Conservation (phyloP, 2,329 filamentous ascomycete genomes). For the Chaetomium sp. region DNA sequence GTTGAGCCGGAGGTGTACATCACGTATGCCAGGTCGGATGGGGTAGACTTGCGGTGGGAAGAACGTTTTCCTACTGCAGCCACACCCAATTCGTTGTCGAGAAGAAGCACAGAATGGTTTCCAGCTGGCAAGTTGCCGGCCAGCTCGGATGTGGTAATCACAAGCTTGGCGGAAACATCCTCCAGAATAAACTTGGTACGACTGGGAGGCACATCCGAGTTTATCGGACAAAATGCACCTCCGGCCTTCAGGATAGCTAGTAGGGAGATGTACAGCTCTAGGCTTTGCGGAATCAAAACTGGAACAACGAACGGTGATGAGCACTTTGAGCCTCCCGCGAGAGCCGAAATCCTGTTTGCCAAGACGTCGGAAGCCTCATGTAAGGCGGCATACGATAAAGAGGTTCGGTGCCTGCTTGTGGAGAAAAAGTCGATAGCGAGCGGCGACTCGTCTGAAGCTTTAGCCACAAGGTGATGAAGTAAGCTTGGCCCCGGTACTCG, state of each 20-base stretch:
- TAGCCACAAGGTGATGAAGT: conserved; percentile 54
- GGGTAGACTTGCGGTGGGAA: conserved; percentile 14
- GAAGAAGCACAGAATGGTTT: conserved; percentile 25
- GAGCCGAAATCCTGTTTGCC: conserved; percentile 43
- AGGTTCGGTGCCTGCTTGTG: conserved; percentile 37
- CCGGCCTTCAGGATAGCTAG: conserved; percentile 75
- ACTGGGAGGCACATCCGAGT: conserved; percentile 69
- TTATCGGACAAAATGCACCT: conserved; percentile 78
- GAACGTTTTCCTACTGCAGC: no score
- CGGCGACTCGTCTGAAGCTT: conserved; percentile 27
- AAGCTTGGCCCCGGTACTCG: conserved; percentile 39
- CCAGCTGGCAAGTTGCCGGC: conserved; percentile 33
- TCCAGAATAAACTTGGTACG: conserved; percentile 71
- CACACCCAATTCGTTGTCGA: conserved; percentile 25
- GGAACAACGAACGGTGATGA: conserved; percentile 54
- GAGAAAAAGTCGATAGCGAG: conserved; percentile 60
- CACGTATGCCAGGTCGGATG: conserved; percentile 65
- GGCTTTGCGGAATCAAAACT: conserved; percentile 69
- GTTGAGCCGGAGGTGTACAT: conserved; percentile 94
- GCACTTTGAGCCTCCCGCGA: conserved; percentile 12
- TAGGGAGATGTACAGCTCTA: conserved; percentile 69
- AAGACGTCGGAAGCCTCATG: conserved; percentile 52
- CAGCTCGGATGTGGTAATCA: conserved; percentile 56
- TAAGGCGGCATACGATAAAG: conserved; percentile 56
- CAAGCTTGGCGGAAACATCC: conserved; percentile 65